Evolutionary conservation across 176 grass and related monocot genomes (phyloP).

Genomic region (Carex kokanica): DNA sequence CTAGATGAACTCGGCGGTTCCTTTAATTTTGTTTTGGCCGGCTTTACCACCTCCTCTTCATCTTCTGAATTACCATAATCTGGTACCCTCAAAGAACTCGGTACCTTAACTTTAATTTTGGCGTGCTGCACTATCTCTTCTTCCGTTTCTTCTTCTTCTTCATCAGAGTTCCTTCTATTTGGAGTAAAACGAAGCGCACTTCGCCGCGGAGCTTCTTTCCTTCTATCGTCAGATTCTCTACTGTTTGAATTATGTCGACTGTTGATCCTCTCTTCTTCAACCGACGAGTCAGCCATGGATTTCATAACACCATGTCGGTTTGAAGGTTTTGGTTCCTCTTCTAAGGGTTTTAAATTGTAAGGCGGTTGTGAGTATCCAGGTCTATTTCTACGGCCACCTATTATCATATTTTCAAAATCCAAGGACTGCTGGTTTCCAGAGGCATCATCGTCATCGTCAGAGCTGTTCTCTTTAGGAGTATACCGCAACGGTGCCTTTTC

Average conservation of each 20-base stretch:
- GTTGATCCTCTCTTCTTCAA: constrained; percentile 14
- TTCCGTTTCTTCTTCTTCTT: background rate
- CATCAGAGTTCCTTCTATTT: background rate
- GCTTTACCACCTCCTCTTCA: background rate
- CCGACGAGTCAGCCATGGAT: background rate
- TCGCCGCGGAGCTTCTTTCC: background rate
- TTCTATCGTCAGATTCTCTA: background rate
- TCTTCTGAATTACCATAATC: background rate
- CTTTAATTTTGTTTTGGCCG: constrained; percentile 7
- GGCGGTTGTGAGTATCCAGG: background rate
- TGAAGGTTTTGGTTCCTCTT: constrained; percentile 17
- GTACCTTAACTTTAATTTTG: background rate
- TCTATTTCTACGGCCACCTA: background rate
- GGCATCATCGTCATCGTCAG: background rate
- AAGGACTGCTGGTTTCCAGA: background rate
- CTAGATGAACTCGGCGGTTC: background rate
- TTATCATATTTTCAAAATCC: background rate
- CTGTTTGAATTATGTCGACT: background rate
- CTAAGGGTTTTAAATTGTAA: background rate
- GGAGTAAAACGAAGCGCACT: background rate
- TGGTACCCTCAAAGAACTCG: background rate
- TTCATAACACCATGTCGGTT: background rate
- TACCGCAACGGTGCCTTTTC: background rate
- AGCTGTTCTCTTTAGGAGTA: constrained; percentile 1
- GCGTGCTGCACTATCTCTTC: background rate